Evolutionary conservation across 495 filamentous ascomycete genomes (phyloP).

Genomic region (Xylaria nigripes): DNA sequence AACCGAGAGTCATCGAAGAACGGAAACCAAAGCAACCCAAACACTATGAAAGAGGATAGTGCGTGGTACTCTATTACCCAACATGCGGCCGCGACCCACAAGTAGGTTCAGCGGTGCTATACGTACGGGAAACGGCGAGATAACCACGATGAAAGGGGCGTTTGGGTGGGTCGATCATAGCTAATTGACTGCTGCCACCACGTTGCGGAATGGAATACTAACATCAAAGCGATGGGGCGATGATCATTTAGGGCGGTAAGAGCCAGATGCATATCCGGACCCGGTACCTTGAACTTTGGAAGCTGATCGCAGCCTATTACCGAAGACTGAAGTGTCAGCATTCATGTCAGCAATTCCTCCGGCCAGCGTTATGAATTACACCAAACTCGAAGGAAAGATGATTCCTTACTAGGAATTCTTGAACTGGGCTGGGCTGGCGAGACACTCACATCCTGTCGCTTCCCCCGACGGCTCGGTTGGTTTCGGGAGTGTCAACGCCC

Average conservation of each 20-base stretch:
- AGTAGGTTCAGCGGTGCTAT: constrained; percentile 17
- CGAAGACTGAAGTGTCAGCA: constrained; percentile 85
- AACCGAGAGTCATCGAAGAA: constrained; percentile 32
- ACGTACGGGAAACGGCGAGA: constrained; percentile 15
- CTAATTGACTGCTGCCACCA: constrained; percentile 17
- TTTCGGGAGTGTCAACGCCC: constrained; percentile 68
- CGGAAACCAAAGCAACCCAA: constrained; percentile 30
- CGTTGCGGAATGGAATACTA: constrained; percentile 16
- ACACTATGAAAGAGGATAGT: constrained; percentile 27
- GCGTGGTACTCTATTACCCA: constrained; percentile 16
- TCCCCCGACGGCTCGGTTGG: constrained; percentile 79
- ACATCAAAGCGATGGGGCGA: constrained; percentile 12
- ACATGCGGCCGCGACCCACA: constrained; percentile 19
- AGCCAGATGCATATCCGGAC: constrained; percentile 51
- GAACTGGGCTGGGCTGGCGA: constrained; percentile 48
- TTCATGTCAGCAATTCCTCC: constrained; percentile 65
- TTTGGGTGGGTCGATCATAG: constrained; percentile 17
- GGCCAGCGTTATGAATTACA: constrained; percentile 72
- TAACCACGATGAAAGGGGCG: constrained; percentile 17
- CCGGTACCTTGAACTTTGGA: constrained; percentile 74
- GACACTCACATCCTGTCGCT: constrained; percentile 99
- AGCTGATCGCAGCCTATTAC: constrained; percentile 91
- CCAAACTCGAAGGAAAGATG: constrained; percentile 76
- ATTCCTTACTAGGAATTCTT: constrained; percentile 93
- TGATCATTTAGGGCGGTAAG: constrained; percentile 65